A percentile compares a stretch with the other conserved stretches of the same genome.
phyloP scores from a whole-genome alignment of 495 filamentous ascomycete species.

The Daldinia childiae region DNA sequence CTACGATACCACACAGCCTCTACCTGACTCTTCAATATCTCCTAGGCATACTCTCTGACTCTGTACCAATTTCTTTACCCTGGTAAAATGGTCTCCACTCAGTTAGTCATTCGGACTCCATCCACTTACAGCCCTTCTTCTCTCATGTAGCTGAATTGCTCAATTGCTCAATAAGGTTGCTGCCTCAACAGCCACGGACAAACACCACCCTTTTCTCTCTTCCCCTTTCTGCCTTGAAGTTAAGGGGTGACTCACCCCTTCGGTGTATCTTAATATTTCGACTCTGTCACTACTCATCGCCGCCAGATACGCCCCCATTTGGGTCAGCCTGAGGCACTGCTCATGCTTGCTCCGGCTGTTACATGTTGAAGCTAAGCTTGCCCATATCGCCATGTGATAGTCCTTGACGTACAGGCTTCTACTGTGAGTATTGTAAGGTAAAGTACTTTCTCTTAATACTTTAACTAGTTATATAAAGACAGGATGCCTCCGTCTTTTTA shows the following conservation, averaged over 20 bases:
- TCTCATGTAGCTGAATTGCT: background rate
- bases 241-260: constrained; percentile 34
- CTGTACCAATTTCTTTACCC: background rate
- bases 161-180: constrained; percentile 7
- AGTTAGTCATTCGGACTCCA: background rate
- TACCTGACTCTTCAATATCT: background rate
- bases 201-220: constrained; percentile 6
- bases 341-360: constrained; percentile 14
- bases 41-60: constrained; percentile 4
- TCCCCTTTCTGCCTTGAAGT: constrained; percentile 34
- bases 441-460: constrained; percentile 4
- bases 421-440: constrained; percentile 14
- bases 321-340: constrained; percentile 38
- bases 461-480: constrained; percentile 8
- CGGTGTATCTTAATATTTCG: constrained; percentile 21
- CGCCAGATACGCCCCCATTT: constrained; percentile 23
- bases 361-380: constrained; percentile 15
- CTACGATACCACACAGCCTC: constrained; percentile 4
- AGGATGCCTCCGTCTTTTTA: constrained; percentile 6
- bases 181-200: constrained; percentile 21
- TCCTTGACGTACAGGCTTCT: constrained; percentile 10
- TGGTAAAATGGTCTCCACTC: background rate
- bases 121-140: background rate
- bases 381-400: constrained; percentile 13
- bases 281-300: constrained; percentile 13